Conservation (phyloP, 257 asterid genomes). For the Orobanche coerulescens region DNA sequence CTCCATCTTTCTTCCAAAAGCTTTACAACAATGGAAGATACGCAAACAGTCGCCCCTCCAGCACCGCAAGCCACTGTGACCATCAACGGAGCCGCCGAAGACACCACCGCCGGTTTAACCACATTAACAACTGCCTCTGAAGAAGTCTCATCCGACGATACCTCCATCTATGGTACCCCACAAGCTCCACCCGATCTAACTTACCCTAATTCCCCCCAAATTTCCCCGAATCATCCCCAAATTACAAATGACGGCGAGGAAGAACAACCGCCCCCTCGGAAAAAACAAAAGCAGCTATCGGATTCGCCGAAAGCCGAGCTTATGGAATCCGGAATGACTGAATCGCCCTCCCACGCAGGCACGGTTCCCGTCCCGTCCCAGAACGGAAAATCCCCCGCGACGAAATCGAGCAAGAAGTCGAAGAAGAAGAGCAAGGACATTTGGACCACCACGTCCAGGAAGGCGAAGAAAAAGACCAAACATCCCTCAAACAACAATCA, state of each 20-base stretch:
- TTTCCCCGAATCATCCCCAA: constrained; percentile 21
- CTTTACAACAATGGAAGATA: constrained; percentile 24
- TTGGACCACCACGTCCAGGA: constrained; percentile 64
- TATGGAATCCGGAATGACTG: constrained; percentile 19
- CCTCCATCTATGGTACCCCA: constrained; percentile 25
- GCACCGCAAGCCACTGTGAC: constrained; percentile 11
- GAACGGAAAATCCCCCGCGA: constrained; percentile 22
- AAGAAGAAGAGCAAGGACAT: constrained; percentile 69
- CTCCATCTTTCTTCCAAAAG: not conserved
- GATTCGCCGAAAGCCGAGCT: constrained; percentile 21
- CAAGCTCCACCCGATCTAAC: constrained; percentile 16
- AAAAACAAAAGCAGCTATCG: constrained; percentile 46
- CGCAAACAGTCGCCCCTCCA: constrained; percentile 7
- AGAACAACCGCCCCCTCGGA: constrained; percentile 38
- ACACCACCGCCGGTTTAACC: not conserved
- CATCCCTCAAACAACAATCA: constrained; percentile 33
- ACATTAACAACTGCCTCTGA: constrained; percentile 18
- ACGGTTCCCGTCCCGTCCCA: not conserved
- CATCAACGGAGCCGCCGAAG: not conserved
- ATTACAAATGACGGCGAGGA: constrained; percentile 37
- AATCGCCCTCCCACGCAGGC: constrained; percentile 22
- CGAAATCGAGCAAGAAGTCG: constrained; percentile 48
- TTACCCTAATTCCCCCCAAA: constrained; percentile 13
- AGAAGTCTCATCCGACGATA: constrained; percentile 33
- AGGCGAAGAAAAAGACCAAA: constrained; percentile 74